Percentiles rank a stretch among this genome's conserved stretches.
phyloP scores from a whole-genome alignment of 2,329 filamentous ascomycete genomes.

The Penicillium frequentans region DNA sequence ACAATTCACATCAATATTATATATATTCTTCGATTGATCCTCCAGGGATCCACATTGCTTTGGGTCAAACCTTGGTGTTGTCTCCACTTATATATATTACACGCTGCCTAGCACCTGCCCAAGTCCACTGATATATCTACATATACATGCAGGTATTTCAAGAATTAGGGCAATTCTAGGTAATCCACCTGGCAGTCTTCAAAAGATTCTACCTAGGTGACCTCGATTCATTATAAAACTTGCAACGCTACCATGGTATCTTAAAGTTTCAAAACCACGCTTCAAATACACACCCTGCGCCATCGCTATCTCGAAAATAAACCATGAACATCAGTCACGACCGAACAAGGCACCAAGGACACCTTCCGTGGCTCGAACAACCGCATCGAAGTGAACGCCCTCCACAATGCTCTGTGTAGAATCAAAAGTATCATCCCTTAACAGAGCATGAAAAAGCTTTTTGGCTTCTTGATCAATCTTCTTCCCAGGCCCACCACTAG shows the following conservation, averaged over 20 bases:
- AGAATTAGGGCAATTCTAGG: not conserved
- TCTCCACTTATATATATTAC: too few species aligned
- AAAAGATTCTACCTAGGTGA: too few species aligned
- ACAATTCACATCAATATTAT: too few species aligned
- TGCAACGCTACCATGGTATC: slow-evolving; percentile 1
- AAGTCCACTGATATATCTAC: too few species aligned
- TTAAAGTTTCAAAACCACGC: not conserved
- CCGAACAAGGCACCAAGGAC: slow-evolving; percentile 36
- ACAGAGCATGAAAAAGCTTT: slow-evolving; percentile 38
- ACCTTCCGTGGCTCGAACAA: slow-evolving; percentile 38
- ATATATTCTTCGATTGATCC: too few species aligned
- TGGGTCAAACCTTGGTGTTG: too few species aligned
- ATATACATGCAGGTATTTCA: too few species aligned
- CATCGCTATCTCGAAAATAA: slow-evolving; percentile 8
- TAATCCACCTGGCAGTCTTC: not conserved
- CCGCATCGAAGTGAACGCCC: slow-evolving; percentile 25
- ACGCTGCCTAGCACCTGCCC: too few species aligned
- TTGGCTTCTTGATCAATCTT: slow-evolving; percentile 41
- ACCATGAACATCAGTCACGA: slow-evolving; percentile 4
- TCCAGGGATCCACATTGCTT: too few species aligned
- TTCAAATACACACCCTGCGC: slow-evolving; percentile 3
- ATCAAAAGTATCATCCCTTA: slow-evolving; percentile 22
- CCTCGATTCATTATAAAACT: not conserved
- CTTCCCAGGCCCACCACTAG: slow-evolving; percentile 8
- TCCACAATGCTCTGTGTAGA: slow-evolving; percentile 11